phyloP scores from a whole-genome alignment of 345 rosid genomes.

The Durio zibethinus region DNA sequence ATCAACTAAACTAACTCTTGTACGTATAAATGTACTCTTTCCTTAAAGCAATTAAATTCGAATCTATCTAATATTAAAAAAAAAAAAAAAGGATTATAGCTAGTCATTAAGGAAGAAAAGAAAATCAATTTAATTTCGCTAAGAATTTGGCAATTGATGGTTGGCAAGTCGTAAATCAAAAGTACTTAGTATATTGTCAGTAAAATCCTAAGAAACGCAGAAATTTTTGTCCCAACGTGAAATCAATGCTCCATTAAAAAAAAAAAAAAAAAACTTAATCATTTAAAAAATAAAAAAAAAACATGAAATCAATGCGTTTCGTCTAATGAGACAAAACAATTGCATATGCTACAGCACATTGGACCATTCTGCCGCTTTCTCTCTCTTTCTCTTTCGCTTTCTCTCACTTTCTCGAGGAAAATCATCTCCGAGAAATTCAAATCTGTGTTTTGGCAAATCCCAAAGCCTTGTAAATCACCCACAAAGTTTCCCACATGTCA shows the following conservation, averaged over 20 bases:
- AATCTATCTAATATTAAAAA: no score
- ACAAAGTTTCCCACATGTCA: slow-evolving; percentile 18
- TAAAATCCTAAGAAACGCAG: background rate
- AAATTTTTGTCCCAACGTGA: background rate
- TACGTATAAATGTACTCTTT: no score
- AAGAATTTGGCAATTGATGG: background rate
- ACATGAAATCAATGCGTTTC: background rate
- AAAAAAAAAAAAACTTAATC: background rate
- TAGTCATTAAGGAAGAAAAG: background rate
- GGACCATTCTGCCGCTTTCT: background rate
- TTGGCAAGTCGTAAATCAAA: background rate
- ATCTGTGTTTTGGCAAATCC: slow-evolving; percentile 11
- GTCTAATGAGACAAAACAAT: background rate
- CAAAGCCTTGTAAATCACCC: slow-evolving; percentile 29
- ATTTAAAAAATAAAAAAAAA: background rate
- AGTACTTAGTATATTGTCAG: background rate
- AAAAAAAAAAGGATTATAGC: no score
- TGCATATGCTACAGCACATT: slow-evolving; percentile 2
- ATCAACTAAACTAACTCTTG: no score
- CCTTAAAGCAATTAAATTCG: no score
- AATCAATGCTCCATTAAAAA: background rate
- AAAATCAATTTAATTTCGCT: background rate
- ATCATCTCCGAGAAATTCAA: slow-evolving; percentile 8
- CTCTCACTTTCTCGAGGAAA: background rate
- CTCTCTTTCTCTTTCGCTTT: background rate